Base-by-base conservation (phyloP, 73 alveolate genomes). In the Paramecium octaurelia region DNA sequence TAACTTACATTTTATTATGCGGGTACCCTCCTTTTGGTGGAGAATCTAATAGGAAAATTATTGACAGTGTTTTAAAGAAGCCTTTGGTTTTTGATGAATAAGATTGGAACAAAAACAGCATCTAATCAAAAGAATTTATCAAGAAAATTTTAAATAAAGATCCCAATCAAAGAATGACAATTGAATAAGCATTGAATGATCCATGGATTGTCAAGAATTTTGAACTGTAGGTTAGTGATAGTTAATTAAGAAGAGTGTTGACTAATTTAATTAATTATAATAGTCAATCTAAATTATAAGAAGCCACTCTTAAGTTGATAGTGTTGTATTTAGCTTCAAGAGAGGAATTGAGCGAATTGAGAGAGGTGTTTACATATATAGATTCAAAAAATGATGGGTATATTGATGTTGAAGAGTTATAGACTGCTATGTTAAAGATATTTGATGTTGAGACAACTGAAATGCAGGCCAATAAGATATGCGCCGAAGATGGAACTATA, bases 181-280 rank as follows among this genome's bases (percentile, higher is more conserved):
- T 97, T 0, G 94, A 96, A 76, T 88, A 95, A 87, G 96, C 98
- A 43, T 73, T 97, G 11, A 93, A 94, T 54, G 98, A 97, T 94
- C 94, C 93, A 43, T 97, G 99, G 99, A 27, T 86, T 9, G 16
- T 27, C 10, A 86, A 27, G 36, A 16, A 54, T 58, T 80, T n/a
- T 48, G 43, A 44, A 44, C 9, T 24, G 2, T 10, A 80, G 23
- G 76, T 80, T 35, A 23, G 29, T 24, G 70, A 80, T 31, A 8
- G 46, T 24, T 80, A 80, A 23, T 80, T 80, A 42, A 80, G 14
- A 35, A 42, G 91, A 80, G 91, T 80, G 11, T 7, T 40, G 21
- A 18, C 46, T 7, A 80, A 80, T 80, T 10, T 80, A 24, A 27
- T 80, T 20, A 80, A 27, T 31, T 80, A 31, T 80, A 80, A 44